Base-by-base conservation (phyloP, 495 filamentous ascomycete species). In the Tetracladium marchalianum region DNA sequence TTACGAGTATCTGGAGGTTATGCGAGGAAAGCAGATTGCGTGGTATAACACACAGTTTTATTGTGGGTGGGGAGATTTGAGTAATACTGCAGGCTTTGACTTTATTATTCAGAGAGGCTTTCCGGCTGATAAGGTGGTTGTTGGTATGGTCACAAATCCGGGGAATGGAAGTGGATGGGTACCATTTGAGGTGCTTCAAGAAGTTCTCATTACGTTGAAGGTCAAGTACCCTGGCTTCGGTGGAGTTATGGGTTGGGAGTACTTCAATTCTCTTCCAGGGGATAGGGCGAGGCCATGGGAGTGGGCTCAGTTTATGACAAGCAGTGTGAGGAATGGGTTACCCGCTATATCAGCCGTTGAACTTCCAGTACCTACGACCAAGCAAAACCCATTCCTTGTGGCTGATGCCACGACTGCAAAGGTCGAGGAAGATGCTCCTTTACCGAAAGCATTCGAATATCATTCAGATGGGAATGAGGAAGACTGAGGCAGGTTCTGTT, bases 21-120 rank as follows among this genome's bases (percentile, higher is more conserved):
- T 73, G 63, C 69, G 81, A 7, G 84, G 82, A 4, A 55, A 62
- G 9, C 72, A 81, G 52, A 84, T 90, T 33, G 69, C 64, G 13
- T 93, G 86, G 77, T 92, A 92, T 55, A 92, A 92, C 49, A 66
- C 78, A 11, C 87, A 92, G 58, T 92, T 92, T 56, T 93, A 93
- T 56, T 85, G 81, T 53, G 84, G 84, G 1, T 93, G 83, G 74
- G 87, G 86, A 11, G 68, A 68, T 22, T 67, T 85, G 18, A 68
- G 68, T 11, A 71, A 69, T 51, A 71, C 78, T 0, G 55, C 63
- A n/a, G 71, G 74, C 59, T 88, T 81, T 53, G 77, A 84, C 41
- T 59, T 66, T 34, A 77, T 86, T 43, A 61, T 90, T n/a, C 49
- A 65, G 3, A 61, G 65, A 27, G 82, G 84, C 4, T 89, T 78